Conservation (phyloP, 1,284 basidiomycete species). For the Takashimella koratensis region DNA sequence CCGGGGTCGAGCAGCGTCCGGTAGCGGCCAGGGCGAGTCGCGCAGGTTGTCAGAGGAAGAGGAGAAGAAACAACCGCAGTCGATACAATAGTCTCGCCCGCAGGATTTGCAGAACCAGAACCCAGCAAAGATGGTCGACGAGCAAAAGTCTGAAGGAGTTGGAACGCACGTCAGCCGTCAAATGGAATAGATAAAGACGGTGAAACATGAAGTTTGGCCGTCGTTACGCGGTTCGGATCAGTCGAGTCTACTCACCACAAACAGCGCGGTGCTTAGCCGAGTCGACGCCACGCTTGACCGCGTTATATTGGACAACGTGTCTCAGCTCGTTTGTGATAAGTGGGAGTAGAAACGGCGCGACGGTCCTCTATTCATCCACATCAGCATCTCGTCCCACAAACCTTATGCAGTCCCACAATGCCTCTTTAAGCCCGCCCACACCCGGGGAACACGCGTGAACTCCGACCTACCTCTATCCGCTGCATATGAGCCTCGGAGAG, state of each 20-base stretch:
- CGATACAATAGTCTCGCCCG: constrained; percentile 81
- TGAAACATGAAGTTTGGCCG: too few species aligned
- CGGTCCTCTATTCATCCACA: constrained; percentile 52
- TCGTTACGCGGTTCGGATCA: constrained; percentile 4
- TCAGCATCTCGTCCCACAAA: constrained; percentile 2
- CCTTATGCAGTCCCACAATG: too few species aligned
- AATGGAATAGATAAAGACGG: too few species aligned
- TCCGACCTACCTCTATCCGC: constrained; percentile 35
- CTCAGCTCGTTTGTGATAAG: constrained; percentile 64
- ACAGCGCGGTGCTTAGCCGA: constrained; percentile 68
- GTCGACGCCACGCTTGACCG: constrained; percentile 69
- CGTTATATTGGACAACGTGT: constrained; percentile 60
- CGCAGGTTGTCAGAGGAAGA: constrained; percentile 58
- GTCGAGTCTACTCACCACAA: constrained; percentile 60
- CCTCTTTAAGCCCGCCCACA: too few species aligned
- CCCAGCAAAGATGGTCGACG: constrained; percentile 83
- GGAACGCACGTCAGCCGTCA: too few species aligned
- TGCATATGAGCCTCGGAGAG: constrained; percentile 29
- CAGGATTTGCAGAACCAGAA: constrained; percentile 87
- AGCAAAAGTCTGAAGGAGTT: constrained; percentile 87
- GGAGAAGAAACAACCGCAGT: constrained; percentile 70
- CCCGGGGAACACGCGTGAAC: too few species aligned
- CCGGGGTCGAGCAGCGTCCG: constrained; percentile 43
- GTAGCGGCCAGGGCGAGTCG: constrained; percentile 50
- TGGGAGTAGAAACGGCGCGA: constrained; percentile 66